These are phyloP conservation scores for Apostasia ramifera DNA, from an alignment of 106 monocot genomes.

Conservation along the genomic window DNA sequence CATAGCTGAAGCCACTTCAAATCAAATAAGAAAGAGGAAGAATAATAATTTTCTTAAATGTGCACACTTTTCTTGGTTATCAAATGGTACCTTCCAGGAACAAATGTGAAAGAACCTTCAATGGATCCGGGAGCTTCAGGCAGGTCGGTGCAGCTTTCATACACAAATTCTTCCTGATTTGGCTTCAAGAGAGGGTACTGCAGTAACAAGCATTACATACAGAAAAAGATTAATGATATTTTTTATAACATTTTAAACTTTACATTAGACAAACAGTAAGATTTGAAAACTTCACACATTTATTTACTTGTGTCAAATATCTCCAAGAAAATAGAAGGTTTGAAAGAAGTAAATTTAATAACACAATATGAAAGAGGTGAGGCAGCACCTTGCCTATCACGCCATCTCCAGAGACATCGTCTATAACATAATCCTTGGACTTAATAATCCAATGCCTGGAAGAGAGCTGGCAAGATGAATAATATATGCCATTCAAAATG, in stretches of 20 bases:
- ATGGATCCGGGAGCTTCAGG: slow-evolving; percentile 49
- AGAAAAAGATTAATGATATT: neutral
- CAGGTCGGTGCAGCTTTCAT: slow-evolving; percentile 70
- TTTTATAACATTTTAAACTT: no score
- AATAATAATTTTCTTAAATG: neutral
- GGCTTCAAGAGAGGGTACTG: slow-evolving; percentile 67
- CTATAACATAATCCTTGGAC: slow-evolving; percentile 34
- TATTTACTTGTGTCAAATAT: no score
- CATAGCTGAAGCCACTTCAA: neutral
- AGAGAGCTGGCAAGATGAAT: slow-evolving; percentile 70
- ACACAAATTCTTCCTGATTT: slow-evolving; percentile 66
- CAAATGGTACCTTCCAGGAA: slow-evolving; percentile 82
- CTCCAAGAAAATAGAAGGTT: no score
- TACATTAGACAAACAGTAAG: no score
- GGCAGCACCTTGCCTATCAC: slow-evolving; percentile 72
- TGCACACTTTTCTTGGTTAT: neutral
- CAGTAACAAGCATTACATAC: slow-evolving; percentile 15
- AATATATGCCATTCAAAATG: slow-evolving; percentile 47
- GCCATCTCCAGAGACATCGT: slow-evolving; percentile 53
- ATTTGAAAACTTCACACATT: no score
- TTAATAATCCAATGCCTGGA: slow-evolving; percentile 80
- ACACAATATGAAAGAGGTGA: neutral
- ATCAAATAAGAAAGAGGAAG: neutral
- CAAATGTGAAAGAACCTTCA: slow-evolving; percentile 88
- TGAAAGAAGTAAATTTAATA: no score